phyloP scores from a whole-genome alignment of 2,329 filamentous ascomycete species.

The Cladosporium cucumerinum region DNA sequence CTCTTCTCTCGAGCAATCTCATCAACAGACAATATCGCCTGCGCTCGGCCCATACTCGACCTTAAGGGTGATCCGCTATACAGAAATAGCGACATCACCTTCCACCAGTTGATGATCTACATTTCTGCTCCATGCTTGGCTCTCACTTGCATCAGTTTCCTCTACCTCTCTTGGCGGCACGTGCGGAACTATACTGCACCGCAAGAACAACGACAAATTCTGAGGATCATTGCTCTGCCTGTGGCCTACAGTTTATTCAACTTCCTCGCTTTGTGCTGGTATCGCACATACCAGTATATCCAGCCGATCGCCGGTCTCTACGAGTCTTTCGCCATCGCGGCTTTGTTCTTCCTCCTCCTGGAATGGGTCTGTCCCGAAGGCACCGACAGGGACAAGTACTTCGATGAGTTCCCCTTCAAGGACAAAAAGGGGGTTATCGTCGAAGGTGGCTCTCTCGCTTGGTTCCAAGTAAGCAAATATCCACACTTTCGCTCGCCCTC shows the following conservation, averaged over 20 bases:
- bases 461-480: constrained; percentile 18
- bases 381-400: constrained; percentile 20
- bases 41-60: constrained; percentile 18
- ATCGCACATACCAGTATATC: constrained; percentile 20
- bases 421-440: constrained; percentile 20
- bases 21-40: constrained; percentile 16
- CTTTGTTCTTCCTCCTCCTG: constrained; percentile 22
- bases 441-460: constrained; percentile 20
- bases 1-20: neutral
- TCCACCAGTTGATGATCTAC: constrained; percentile 22
- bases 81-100: constrained; percentile 17
- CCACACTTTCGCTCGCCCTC: neutral
- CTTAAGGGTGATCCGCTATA: constrained; percentile 18
- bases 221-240: constrained; percentile 20
- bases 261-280: constrained; percentile 22
- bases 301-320: constrained; percentile 20
- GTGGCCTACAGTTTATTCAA: constrained; percentile 21
- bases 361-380: constrained; percentile 24
- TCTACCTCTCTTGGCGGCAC: constrained; percentile 18
- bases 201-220: constrained; percentile 25
- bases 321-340: constrained; percentile 22
- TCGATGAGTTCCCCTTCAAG: constrained; percentile 18
- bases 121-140: constrained; percentile 18
- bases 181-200: constrained; percentile 20
- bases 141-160: constrained; percentile 14